Evolutionary conservation across 768 basidiomycete genomes (phyloP).

Genomic region (Xerocomellus intermedius): DNA sequence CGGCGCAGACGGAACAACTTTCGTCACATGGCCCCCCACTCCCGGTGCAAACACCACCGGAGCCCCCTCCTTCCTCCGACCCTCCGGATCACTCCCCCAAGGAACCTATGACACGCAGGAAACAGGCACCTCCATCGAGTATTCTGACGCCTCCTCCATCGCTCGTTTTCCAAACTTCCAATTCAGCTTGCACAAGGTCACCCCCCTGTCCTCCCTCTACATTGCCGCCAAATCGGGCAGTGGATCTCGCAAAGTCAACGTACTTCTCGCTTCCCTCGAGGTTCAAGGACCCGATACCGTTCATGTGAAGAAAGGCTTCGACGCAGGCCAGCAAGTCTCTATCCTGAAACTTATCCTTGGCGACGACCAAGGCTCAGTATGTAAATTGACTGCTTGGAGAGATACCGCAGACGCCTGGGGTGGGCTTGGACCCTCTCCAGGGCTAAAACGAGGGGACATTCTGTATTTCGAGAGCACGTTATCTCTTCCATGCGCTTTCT

Average conservation of each 20-base stretch:
- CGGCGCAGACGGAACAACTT: slow-evolving; percentile 45
- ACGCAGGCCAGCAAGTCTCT: slow-evolving; percentile 68
- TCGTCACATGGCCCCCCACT: slow-evolving; percentile 62
- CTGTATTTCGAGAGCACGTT: slow-evolving; percentile 65
- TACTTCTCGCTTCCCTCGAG: slow-evolving; percentile 69
- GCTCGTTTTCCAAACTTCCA: slow-evolving; percentile 71
- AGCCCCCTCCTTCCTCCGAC: slow-evolving; percentile 26
- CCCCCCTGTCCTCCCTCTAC: slow-evolving; percentile 46
- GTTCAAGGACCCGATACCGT: slow-evolving; percentile 75
- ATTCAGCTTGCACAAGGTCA: slow-evolving; percentile 62
- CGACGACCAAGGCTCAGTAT: slow-evolving; percentile 66
- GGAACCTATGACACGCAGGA: slow-evolving; percentile 44
- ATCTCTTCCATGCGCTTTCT: slow-evolving; percentile 9
- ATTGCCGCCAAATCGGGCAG: slow-evolving; percentile 27
- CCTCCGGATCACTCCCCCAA: slow-evolving; percentile 25
- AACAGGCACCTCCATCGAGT: slow-evolving; percentile 45
- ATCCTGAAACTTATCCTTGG: slow-evolving; percentile 71
- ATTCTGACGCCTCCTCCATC: slow-evolving; percentile 71
- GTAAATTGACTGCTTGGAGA: slow-evolving; percentile 77
- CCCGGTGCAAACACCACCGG: slow-evolving; percentile 22
- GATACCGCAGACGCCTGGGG: slow-evolving; percentile 76
- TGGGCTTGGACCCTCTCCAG: slow-evolving; percentile 38
- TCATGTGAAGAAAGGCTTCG: slow-evolving; percentile 61
- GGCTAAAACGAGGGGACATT: slow-evolving; percentile 68
- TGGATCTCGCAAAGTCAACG: slow-evolving; percentile 49